These are phyloP conservation scores for Smallanthus sonchifolius DNA, from an alignment of 129 eudicot species.

Conservation along the genomic window DNA sequence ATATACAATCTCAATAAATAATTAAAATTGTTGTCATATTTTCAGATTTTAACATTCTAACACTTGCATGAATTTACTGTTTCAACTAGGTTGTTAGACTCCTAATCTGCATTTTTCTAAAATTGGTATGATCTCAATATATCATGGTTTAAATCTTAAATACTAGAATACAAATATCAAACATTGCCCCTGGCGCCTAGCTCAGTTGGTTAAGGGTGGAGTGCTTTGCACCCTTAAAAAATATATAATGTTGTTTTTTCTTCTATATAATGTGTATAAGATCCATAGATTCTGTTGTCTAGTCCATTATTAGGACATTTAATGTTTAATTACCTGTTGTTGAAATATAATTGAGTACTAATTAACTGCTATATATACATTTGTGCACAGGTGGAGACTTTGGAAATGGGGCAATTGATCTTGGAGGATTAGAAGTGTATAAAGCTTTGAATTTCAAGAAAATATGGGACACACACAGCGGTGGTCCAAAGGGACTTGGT, in stretches of 20 bases:
- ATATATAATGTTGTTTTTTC: too few species aligned
- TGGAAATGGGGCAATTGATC: slow-evolving; percentile 44
- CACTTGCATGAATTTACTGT: not conserved
- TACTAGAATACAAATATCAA: too few species aligned
- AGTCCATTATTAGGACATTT: too few species aligned
- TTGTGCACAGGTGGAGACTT: slow-evolving; percentile 33
- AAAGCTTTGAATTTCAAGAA: slow-evolving; percentile 30
- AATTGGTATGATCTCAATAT: not conserved
- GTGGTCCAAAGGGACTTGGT: slow-evolving; percentile 32
- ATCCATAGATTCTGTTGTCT: too few species aligned
- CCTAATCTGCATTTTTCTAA: not conserved
- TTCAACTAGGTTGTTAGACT: not conserved
- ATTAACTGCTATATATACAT: not conserved
- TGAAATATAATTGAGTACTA: not conserved
- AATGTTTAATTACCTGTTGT: not conserved
- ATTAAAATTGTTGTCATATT: too few species aligned
- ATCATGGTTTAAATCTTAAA: too few species aligned
- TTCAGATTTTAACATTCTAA: not conserved
- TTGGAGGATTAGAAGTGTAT: slow-evolving; percentile 41
- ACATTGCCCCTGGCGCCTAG: too few species aligned
- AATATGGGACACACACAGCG: slow-evolving; percentile 32
- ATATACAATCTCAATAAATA: too few species aligned
- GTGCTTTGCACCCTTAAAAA: too few species aligned
- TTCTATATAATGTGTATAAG: too few species aligned
- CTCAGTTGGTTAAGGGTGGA: too few species aligned